phyloP scores from a whole-genome alignment of 352 stramenopile species.

The Thraustochytrium sp. region DNA sequence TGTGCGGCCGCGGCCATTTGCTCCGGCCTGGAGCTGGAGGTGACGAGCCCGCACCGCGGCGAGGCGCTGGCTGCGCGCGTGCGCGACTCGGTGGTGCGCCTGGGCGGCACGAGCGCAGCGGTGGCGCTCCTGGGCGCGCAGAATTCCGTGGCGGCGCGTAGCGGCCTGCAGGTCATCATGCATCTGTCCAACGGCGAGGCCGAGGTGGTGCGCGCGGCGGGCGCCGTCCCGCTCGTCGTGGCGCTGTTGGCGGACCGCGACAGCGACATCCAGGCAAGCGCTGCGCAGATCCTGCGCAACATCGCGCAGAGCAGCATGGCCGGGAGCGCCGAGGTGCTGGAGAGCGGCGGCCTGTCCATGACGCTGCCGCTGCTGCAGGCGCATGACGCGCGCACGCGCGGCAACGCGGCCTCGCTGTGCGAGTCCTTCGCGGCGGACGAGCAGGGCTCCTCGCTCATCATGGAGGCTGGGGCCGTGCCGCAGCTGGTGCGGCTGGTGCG shows the following conservation, averaged over 20 bases:
- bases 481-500: background rate
- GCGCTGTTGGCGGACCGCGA: background rate
- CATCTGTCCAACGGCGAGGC: conserved; percentile 29
- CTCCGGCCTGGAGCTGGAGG: conserved; percentile 24
- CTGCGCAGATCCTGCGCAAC: conserved; percentile 11
- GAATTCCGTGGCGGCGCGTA: background rate
- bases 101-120: background rate
- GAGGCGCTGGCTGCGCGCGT: conserved; percentile 1
- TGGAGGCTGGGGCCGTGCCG: background rate
- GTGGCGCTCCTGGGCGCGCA: background rate
- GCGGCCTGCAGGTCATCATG: background rate
- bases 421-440: conserved; percentile 25
- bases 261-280: conserved; percentile 5
- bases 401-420: conserved; percentile 9
- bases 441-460: background rate
- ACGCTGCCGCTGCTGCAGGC: background rate
- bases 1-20: conserved; percentile 8
- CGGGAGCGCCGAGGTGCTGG: background rate
- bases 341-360: conserved; percentile 20
- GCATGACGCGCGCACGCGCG: background rate
- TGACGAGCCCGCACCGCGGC: background rate
- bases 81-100: background rate
- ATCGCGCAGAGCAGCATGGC: background rate
- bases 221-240: conserved; percentile 16
- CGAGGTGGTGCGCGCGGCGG: conserved; percentile 16